phyloP scores from a whole-genome alignment of 805 yeast genomes.

The Debaryomyces prosopidis region DNA sequence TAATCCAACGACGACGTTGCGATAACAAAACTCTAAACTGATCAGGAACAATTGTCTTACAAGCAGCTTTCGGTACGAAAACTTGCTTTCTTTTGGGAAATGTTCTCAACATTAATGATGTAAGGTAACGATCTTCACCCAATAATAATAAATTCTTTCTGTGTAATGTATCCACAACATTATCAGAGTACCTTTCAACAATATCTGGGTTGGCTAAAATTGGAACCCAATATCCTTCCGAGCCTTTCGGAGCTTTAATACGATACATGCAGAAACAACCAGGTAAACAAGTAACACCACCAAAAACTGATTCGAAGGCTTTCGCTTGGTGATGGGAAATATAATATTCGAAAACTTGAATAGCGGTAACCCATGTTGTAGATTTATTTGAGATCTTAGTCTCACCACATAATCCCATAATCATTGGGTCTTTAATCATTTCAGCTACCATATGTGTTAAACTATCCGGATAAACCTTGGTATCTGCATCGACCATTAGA shows the following conservation, averaged over 20 bases:
- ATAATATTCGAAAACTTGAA: slow-evolving; percentile 91
- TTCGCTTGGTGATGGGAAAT: slow-evolving; percentile 93
- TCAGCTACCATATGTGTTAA: slow-evolving; percentile 88
- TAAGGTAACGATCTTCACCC: slow-evolving; percentile 87
- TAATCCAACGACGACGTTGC: slow-evolving; percentile 96
- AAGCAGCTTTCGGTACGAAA: slow-evolving; percentile 87
- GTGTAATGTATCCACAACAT: slow-evolving; percentile 80
- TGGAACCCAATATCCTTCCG: slow-evolving; percentile 80
- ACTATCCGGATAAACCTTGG: slow-evolving; percentile 83
- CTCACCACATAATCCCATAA: slow-evolving; percentile 95
- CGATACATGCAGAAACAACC: slow-evolving; percentile 94
- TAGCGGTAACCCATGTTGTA: slow-evolving; percentile 86
- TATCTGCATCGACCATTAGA: slow-evolving; percentile 94
- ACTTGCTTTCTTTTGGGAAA: slow-evolving; percentile 88
- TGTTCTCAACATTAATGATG: slow-evolving; percentile 82
- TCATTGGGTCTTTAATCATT: slow-evolving; percentile 79
- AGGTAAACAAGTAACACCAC: slow-evolving; percentile 92
- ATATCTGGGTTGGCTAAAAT: slow-evolving; percentile 90
- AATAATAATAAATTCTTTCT: slow-evolving; percentile 78
- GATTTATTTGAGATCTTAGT: slow-evolving; percentile 85
- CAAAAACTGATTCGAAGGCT: slow-evolving; percentile 93
- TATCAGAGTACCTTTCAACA: slow-evolving; percentile 87
- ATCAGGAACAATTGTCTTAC: slow-evolving; percentile 90
- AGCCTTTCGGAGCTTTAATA: slow-evolving; percentile 84
- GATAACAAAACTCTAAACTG: slow-evolving; percentile 76